Base-by-base conservation (phyloP, 805 yeast genomes). In the Isabelozyma pseudorhagii region DNA sequence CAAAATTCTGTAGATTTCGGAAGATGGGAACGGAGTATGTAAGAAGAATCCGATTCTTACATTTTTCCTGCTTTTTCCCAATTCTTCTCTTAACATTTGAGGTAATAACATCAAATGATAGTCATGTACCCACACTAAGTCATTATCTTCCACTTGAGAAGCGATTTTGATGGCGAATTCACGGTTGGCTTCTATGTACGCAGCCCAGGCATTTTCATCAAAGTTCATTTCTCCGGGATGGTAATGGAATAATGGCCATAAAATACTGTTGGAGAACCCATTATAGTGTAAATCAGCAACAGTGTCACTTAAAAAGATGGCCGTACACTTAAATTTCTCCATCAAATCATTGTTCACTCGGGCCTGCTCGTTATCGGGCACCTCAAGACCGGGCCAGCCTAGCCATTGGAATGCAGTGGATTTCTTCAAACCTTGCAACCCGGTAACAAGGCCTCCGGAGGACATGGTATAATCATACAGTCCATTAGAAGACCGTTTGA, bases 211-310 rank as follows among this genome's bases (percentile, higher is more conserved):
- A 53, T 82, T 83, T 66, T 94, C 99, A 68, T 94, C 99, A 63
- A 94, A 94, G 65, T 89, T 92, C 87, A 96, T 94, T 68, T 96
- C 99, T 53, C 98, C 99, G 0, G 99, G 99, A 64, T 94, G 99
- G 69, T 94, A 94, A 67, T 94, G 99, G 75, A 94, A 94, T 53
- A 96, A 71, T 1, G 99, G 99, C 99, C 99, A 94, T 55, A 94
- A 73, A 54, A 94, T 94, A 13, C 96, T 87, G 69, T 94, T 94
- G 54, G 90, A 82, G 69, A 96, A 94, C 29, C 98, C 99, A 65
- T 96, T 94, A 71, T 94, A 94, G 71, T 94, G 98, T 56, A 94
- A 77, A 62, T 94, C 98, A 0, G 98, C 97, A 54, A 94, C 79
- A 53, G 87, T 89, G 62, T 94, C 98, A 54, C 84, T 79, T 50